Conservation (phyloP, 176 grass and related monocot genomes). For the Bonia amplexicaulis region DNA sequence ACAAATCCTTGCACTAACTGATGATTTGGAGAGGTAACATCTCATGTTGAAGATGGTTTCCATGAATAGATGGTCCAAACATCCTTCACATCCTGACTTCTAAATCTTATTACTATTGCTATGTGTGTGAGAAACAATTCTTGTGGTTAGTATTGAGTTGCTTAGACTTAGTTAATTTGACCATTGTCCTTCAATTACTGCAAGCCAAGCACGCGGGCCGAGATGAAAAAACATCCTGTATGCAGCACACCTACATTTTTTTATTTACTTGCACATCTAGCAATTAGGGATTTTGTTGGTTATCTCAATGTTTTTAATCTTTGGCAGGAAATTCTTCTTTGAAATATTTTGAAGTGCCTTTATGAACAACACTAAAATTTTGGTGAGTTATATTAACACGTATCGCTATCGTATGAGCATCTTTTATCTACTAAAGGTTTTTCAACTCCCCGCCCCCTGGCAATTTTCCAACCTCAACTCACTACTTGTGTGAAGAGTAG, state of each 20-base stretch:
- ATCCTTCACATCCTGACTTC: neutral
- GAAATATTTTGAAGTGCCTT: neutral
- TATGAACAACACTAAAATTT: neutral
- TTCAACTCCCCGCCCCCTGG: neutral
- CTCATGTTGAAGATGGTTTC: neutral
- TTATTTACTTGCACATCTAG: neutral
- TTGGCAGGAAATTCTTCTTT: neutral
- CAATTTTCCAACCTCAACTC: neutral
- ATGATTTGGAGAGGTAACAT: neutral
- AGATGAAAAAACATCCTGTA: neutral
- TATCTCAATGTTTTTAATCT: neutral
- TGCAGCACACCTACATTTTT: neutral
- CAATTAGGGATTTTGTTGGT: neutral
- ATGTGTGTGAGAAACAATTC: neutral
- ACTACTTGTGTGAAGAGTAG: neutral
- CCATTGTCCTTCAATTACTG: neutral
- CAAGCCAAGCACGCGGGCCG: neutral
- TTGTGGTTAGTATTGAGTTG: neutral
- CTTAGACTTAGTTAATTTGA: neutral
- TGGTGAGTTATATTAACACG: neutral
- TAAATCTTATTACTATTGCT: neutral
- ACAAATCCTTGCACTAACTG: neutral
- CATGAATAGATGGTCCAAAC: neutral
- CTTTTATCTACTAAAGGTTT: neutral
- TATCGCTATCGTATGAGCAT: neutral